Percentiles rank a stretch among this genome's conserved stretches.
phyloP scores from a whole-genome alignment of 768 basidiomycete species.

The Polyporus arcularius region DNA sequence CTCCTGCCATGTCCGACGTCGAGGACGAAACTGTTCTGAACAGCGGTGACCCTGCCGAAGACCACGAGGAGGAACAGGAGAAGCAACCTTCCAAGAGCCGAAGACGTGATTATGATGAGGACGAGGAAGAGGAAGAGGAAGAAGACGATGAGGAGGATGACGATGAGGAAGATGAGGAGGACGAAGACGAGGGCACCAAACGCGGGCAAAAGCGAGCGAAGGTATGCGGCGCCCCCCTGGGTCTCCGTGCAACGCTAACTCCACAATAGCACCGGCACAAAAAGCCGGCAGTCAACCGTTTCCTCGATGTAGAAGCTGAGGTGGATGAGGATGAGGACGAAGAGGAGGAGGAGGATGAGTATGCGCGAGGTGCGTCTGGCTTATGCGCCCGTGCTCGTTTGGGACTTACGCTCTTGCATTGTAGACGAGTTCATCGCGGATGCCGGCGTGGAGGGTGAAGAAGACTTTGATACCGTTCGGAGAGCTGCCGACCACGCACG shows the following conservation, averaged over 20 bases:
- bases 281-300: constrained; percentile 67
- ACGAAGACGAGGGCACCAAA: constrained; percentile 46
- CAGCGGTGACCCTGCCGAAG: constrained; percentile 15
- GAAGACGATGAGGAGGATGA: constrained; percentile 46
- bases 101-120: constrained; percentile 40
- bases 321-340: constrained; percentile 98
- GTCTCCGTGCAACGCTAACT: constrained; percentile 8
- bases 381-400: constrained; percentile 25
- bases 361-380: constrained; percentile 42
- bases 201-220: constrained; percentile 62
- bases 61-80: constrained; percentile 42
- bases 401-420: constrained; percentile 2
- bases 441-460: constrained; percentile 61
- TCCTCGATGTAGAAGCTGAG: constrained; percentile 95
- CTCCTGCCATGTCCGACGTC: constrained; percentile 21
- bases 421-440: constrained; percentile 74
- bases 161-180: constrained; percentile 50
- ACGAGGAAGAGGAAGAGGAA: constrained; percentile 40
- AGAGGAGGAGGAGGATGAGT: constrained; percentile 83
- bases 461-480: constrained; percentile 55
- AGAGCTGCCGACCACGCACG: constrained; percentile 65
- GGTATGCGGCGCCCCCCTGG: constrained; percentile 36
- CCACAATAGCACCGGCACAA: constrained; percentile 56
- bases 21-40: constrained; percentile 33
- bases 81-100: constrained; percentile 42